Evolutionary conservation across 495 filamentous ascomycete genomes (phyloP), one percentile per base, ranked within the genome.

Genomic region (Venustampulla echinocandica): DNA sequence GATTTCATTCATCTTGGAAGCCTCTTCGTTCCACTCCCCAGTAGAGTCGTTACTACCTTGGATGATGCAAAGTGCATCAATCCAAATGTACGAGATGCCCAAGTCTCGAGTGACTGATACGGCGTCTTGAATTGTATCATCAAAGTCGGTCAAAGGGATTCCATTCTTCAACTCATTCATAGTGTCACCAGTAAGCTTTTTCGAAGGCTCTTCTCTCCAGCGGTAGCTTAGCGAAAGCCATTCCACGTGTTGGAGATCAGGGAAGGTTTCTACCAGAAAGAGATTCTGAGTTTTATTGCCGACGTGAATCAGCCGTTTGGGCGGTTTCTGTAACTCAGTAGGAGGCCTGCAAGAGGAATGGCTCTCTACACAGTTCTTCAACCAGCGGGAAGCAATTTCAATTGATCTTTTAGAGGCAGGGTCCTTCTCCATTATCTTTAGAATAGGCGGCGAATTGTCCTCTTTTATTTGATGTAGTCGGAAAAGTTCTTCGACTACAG

Each of bases 31-130:
- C 49, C 57, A 64, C 32, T n/a, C n/a, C n/a, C n/a, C n/a, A n/a
- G n/a, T n/a, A n/a, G n/a, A n/a, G n/a, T 59, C 48, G 9, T 42
- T 43, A 42, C 55, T 32, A 51, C 57, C 61, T 56, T 62, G 62
- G n/a, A 61, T 22, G 39, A 63, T 62, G 41, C 60, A 64, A 32
- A 62, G 47, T 27, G 52, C 44, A 48, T 65, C 62, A 23, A 64
- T 54, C 61, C 62, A 65, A 24, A 65, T 53, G 48, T 66, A 68
- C 21, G 42, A 41, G 17, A 62, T 45, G 9, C 54, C 57, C 5
- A 69, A 51, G 20, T 36, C 50, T 25, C 56, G 32, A 23, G 59
- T 53, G 7, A 64, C 32, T 25, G 14, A 36, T 18, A 69, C 43
- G 13, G 66, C 63, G 42, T 68, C 61, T 47, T 52, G 55, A 50